Base-by-base conservation (phyloP, 345 rosid genomes). In the Gossypium longicalyx region DNA sequence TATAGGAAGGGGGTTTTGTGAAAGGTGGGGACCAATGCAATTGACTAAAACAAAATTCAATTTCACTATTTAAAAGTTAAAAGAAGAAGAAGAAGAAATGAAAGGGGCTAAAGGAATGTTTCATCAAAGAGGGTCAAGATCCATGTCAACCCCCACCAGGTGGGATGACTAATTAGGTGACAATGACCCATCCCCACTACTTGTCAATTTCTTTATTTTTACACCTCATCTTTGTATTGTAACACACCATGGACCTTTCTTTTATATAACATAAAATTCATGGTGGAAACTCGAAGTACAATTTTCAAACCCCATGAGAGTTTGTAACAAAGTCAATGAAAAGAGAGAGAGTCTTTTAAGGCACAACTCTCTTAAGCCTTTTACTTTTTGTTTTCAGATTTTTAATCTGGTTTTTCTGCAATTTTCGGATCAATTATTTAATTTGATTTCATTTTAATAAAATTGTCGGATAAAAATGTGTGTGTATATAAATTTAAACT, bases 341-440 rank as follows among this genome's bases (percentile, higher is more conserved):
- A 63, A 74, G 76, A 74, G 70, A 74, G 76, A 74, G 51, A 61
- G 76, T 74, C 76, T 9, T 62, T 49, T 61, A 74, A 62, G 76
- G 70, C 70, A 61, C 76, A 62, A 74, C 69, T 45, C 54, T 22
- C 13, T 17, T 5, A 44, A 29, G 7, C 17, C 44, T 48, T 53
- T 0, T 22, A 8, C 2, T 25, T 58, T 27, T 6, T 20, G 51
- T 12, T 47, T 34, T 34, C 38, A 34, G 38, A 34, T 34, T 34
- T 34, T 34, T 34, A 34, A 34, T 34, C 38, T 29, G 6, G 1
- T 29, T 29, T 29, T 4, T 4, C 38, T 34, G 6, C 5, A 34
- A 34, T 4, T 34, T 34, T 34, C 6, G 6, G 6, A 34, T 29
- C 3, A 27, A 27, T 27, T 27, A 27, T 27, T 27, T 27, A 27